Evolutionary conservation across 352 stramenopile species (phyloP), one percentile per base, ranked within the genome.

Genomic region (Pythium oligandrum): DNA sequence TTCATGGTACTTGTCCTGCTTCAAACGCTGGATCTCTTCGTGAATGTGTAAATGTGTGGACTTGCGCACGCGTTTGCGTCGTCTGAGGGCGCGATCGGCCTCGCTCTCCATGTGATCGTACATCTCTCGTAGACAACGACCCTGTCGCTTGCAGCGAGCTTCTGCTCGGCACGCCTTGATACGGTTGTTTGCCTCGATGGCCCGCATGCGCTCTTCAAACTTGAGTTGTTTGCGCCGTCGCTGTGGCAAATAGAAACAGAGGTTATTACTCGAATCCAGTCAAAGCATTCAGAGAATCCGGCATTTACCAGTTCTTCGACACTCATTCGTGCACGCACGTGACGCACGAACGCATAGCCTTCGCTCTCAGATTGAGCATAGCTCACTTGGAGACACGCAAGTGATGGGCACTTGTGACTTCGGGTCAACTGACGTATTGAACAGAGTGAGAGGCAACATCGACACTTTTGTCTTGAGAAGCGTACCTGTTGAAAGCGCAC

Each of bases 21-120:
- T 78, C 30, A 68, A 67, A 0, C 54, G 62, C 43, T 57, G 35
- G 44, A 88, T 88, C 49, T 85, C 76, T 42, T 88, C 68, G 48
- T 75, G 65, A 51, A 87, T 82, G 38, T 71, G 55, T n/a, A 87
- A 53, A 36, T 85, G 73, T n/a, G 69, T 60, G 5, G 71, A 75
- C 57, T 85, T 87, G 38, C 72, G 75, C 7, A 73, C 57, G 17
- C 66, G 61, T 55, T 85, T 88, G 52, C 74, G 73, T 0, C 72
- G 64, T 5, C 70, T 67, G 12, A 88, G 62, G 8, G 74, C 74
- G 48, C 67, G 64, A 12, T 85, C 74, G 12, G 71, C 76, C 56
- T 80, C 70, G 51, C 61, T 77, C 47, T 85, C 74, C 50, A 83
- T 61, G 42, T 69, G 64, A 48, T 88, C 68, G 55, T 84, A 85